These are phyloP conservation scores for Trichosphaerium sp. DNA, from an alignment of 78 protist species.

Conservation along the genomic window DNA sequence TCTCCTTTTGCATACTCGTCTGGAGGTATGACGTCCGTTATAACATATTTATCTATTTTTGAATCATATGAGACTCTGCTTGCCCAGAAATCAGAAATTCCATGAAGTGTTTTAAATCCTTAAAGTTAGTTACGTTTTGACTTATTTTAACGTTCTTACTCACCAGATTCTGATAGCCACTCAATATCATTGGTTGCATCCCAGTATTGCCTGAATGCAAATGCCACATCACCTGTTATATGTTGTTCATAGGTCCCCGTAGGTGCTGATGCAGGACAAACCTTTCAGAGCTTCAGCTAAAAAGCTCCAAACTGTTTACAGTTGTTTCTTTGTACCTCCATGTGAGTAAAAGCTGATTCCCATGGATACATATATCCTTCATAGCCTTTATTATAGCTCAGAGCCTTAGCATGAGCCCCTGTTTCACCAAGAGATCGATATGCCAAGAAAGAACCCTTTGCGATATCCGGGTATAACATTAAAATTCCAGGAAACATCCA, in stretches of 20 bases:
- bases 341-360: constrained; percentile 34
- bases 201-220: constrained; percentile 27
- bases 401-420: constrained; percentile 23
- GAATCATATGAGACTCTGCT: constrained; percentile 20
- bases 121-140: background rate
- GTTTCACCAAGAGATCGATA: constrained; percentile 6
- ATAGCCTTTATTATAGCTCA: background rate
- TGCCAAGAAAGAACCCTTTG: constrained; percentile 4
- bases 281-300: too few relatives aligned
- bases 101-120: background rate
- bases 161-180: constrained; percentile 7
- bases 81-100: constrained; percentile 41
- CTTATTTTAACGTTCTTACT: background rate
- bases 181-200: constrained; percentile 7
- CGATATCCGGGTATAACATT: background rate
- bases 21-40: constrained; percentile 27
- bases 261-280: constrained; percentile 44
- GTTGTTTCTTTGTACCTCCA: too few relatives aligned
- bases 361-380: constrained; percentile 44
- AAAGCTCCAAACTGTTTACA: too few relatives aligned
- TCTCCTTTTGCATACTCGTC: constrained; percentile 52
- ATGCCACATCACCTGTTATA: constrained; percentile 37
- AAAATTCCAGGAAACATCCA: constrained; percentile 19
- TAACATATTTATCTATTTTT: background rate
- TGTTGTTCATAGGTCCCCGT: constrained; percentile 46